These are phyloP conservation scores for Aspergillus proliferans DNA, from an alignment of 2,329 filamentous ascomycete genomes.

Conservation along the genomic window DNA sequence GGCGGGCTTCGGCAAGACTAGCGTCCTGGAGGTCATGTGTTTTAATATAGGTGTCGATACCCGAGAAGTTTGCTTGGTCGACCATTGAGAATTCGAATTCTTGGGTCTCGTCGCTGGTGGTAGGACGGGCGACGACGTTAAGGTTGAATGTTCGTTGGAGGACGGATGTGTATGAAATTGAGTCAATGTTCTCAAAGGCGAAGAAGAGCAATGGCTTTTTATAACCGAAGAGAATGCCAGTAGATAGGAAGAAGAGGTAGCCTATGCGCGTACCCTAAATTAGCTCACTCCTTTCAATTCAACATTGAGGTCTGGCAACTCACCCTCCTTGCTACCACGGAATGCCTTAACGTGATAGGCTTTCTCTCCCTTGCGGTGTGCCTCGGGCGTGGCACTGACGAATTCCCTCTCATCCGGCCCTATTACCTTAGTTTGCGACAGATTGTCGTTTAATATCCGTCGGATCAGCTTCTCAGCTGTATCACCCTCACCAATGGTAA, in stretches of 20 bases:
- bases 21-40: slow-evolving; percentile 57
- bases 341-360: slow-evolving; percentile 60
- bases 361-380: slow-evolving; percentile 57
- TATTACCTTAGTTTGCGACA: slow-evolving; percentile 43
- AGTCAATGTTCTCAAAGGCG: slow-evolving; percentile 53
- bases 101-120: slow-evolving; percentile 38
- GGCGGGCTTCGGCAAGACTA: slow-evolving; percentile 54
- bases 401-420: slow-evolving; percentile 54
- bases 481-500: slow-evolving; percentile 40
- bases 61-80: slow-evolving; percentile 57
- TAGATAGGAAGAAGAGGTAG: slow-evolving; percentile 57
- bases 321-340: slow-evolving; percentile 60
- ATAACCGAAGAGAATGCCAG: slow-evolving; percentile 58
- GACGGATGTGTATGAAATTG: slow-evolving; percentile 58
- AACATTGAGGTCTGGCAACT: slow-evolving; percentile 4
- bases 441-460: slow-evolving; percentile 44
- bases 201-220: slow-evolving; percentile 61
- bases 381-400: slow-evolving; percentile 53
- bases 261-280: slow-evolving; percentile 34
- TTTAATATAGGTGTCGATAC: slow-evolving; percentile 58
- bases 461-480: slow-evolving; percentile 41
- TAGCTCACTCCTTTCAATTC: background rate
- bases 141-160: slow-evolving; percentile 62
- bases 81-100: slow-evolving; percentile 62
- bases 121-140: slow-evolving; percentile 45